Conservation (phyloP, 257 asterid species). For the Solanum sejunctum region DNA sequence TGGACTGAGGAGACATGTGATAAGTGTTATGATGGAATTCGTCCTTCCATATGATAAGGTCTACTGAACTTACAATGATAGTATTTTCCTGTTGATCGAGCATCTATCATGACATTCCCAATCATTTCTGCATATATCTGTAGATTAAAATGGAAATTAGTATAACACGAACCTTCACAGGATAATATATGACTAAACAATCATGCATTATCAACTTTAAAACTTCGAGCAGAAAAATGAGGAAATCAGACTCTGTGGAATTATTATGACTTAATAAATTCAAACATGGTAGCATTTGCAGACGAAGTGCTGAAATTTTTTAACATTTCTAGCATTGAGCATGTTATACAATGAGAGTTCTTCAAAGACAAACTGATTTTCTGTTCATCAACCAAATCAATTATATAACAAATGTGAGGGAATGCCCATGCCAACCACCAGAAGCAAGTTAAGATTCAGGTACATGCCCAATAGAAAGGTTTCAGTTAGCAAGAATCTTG, state of each 20-base stretch:
- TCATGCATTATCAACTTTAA: background rate
- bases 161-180: background rate
- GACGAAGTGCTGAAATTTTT: background rate
- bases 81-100: conserved; percentile 98
- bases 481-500: background rate
- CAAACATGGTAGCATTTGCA: background rate
- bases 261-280: background rate
- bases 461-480: background rate
- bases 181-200: background rate
- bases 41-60: background rate
- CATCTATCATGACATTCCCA: conserved; percentile 85
- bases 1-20: background rate
- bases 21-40: background rate
- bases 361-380: background rate
- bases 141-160: conserved; percentile 1
- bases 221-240: background rate
- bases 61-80: conserved; percentile 66
- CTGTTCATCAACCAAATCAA: background rate
- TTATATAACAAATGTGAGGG: background rate
- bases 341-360: background rate
- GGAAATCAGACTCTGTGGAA: background rate
- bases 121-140: conserved; percentile 99
- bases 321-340: background rate
- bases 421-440: background rate
- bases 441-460: background rate